Base-by-base conservation (phyloP, 2,329 filamentous ascomycete species). In the Pleoardoris graminearum region DNA sequence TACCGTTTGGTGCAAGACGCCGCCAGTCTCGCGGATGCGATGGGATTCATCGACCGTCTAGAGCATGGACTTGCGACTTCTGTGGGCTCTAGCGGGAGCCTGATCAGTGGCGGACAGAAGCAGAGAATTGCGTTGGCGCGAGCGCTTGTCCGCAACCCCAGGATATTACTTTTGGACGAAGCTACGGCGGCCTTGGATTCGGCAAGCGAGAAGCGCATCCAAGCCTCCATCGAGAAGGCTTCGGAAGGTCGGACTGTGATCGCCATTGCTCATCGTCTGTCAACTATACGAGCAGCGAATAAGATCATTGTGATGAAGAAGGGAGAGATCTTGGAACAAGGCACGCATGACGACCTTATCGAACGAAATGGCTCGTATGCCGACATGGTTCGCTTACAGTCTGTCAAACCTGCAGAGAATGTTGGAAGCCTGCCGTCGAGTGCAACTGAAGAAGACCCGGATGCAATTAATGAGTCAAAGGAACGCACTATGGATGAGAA, bases 151-250 rank as follows among this genome's bases (percentile, higher is more conserved):
- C 75, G 79, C 3, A 76, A 85, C 39, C 83, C 83, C 2, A 75
- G 75, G 44, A 80, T 87, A 7, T 72, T 86, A 3, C 75, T 87
- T 10, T 73, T 86, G 2, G 85, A 87, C 38, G 84, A 87, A 62
- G 83, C 84, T 2, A 87, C 84, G 1, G 79, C 82, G 0, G 78
- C 84, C 1, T 75, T 87, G 0, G 84, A 87, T 62, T 83, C 82
- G 12, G 76, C 77, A 2, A 83, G 79, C 41, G 84, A 86, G 61
- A 75, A 74, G 38, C 75, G 78, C 4, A 84, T 86, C 37, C 80
- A 84, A 60, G 58, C 55, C 36, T 70, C 72, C 3, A 70, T 75
- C 21, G 70, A 72, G 16, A 61, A 60, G 16, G 68, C 67, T 14
- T 67, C 69, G 4, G 41, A 61, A 19, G 69, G 70, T 5, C 59